Conservation (phyloP, 352 stramenopile species). For the Phytophthora hybrid region DNA sequence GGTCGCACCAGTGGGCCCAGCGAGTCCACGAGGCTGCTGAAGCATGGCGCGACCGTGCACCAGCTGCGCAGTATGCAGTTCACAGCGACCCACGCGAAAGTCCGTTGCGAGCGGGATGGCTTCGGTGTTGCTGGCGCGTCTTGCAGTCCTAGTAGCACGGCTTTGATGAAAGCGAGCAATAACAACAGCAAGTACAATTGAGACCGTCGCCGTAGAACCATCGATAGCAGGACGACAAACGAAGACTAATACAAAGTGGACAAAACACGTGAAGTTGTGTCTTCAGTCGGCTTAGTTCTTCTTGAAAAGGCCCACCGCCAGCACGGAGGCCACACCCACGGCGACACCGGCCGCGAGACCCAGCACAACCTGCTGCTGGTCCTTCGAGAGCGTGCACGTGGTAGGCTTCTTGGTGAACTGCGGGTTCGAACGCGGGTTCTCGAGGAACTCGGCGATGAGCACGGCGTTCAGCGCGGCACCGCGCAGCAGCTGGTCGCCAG, state of each 20-base stretch:
- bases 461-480: slow-evolving; percentile 98
- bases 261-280: slow-evolving; percentile 24
- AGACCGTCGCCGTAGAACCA: slow-evolving; percentile 9
- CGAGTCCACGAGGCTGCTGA: slow-evolving; percentile 51
- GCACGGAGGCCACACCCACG: slow-evolving; percentile 49
- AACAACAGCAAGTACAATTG: slow-evolving; percentile 49
- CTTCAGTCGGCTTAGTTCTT: slow-evolving; percentile 53
- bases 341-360: slow-evolving; percentile 46
- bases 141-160: slow-evolving; percentile 43
- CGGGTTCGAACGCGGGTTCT: slow-evolving; percentile 62
- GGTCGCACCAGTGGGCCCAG: slow-evolving; percentile 10
- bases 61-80: slow-evolving; percentile 57
- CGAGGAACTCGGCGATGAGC: slow-evolving; percentile 95
- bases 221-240: slow-evolving; percentile 7
- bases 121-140: slow-evolving; percentile 53
- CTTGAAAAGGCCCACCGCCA: slow-evolving; percentile 52
- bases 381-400: slow-evolving; percentile 43
- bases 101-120: slow-evolving; percentile 28
- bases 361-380: slow-evolving; percentile 41
- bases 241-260: neutral
- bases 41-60: slow-evolving; percentile 56
- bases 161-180: slow-evolving; percentile 44
- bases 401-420: slow-evolving; percentile 78
- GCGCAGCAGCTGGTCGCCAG: slow-evolving; percentile 96
- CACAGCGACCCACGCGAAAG: slow-evolving; percentile 17